These are phyloP conservation scores for Orbilia oligospora DNA, from an alignment of 2,329 filamentous ascomycete species.

Conservation along the genomic window DNA sequence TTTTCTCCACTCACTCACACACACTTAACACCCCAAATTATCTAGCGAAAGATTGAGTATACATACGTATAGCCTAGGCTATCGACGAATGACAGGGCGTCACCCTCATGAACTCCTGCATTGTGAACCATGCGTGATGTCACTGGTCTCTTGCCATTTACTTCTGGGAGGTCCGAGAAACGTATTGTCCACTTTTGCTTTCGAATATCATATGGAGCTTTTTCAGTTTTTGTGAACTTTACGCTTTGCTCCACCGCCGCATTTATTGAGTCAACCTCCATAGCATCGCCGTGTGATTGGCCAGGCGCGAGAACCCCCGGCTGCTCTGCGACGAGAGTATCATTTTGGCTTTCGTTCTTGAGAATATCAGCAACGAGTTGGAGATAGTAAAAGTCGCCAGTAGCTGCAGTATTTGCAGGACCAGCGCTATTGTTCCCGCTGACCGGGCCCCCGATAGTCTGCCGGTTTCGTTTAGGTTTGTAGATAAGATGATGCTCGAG, in stretches of 20 bases:
- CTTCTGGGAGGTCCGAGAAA: slow-evolving; percentile 63
- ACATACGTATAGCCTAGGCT: slow-evolving; percentile 63
- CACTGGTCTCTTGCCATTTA: slow-evolving; percentile 61
- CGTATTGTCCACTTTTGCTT: slow-evolving; percentile 63
- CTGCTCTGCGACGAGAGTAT: slow-evolving; percentile 1
- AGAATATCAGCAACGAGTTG: slow-evolving; percentile 62
- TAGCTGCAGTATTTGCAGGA: slow-evolving; percentile 34
- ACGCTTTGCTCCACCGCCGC: background rate
- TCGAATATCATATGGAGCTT: slow-evolving; percentile 57
- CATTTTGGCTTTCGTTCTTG: slow-evolving; percentile 18
- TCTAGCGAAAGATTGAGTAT: background rate
- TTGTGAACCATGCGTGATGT: slow-evolving; percentile 58
- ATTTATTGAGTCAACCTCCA: slow-evolving; percentile 39
- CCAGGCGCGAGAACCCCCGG: background rate
- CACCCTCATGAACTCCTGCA: slow-evolving; percentile 60
- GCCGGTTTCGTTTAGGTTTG: slow-evolving; percentile 62
- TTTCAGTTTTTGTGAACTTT: background rate
- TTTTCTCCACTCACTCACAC: background rate
- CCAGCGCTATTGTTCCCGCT: slow-evolving; percentile 22
- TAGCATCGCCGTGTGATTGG: slow-evolving; percentile 23
- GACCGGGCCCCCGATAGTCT: slow-evolving; percentile 30
- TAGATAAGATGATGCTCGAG: slow-evolving; percentile 64
- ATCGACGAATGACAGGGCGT: slow-evolving; percentile 63
- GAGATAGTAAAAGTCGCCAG: slow-evolving; percentile 63
- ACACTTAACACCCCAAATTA: slow-evolving; percentile 31